These are phyloP conservation scores for Clavariopsis aquatica DNA, from an alignment of 495 filamentous ascomycete genomes.

Conservation along the genomic window DNA sequence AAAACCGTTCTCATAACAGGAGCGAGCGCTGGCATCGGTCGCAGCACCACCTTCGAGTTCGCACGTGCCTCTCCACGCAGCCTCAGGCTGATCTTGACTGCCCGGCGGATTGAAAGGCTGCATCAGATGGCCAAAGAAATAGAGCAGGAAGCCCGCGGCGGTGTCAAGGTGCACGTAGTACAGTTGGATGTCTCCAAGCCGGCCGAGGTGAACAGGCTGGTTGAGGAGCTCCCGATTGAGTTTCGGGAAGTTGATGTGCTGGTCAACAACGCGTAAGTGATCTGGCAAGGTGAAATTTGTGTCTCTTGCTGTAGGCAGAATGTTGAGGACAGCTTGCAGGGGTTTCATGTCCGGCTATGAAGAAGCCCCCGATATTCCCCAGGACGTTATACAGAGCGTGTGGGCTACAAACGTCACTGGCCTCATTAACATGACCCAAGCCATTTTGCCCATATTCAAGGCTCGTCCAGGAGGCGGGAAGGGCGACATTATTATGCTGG, in stretches of 20 bases:
- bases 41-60: conserved; percentile 85
- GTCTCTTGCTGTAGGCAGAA: no score
- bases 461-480: conserved; percentile 73
- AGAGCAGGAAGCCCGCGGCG: conserved; percentile 69
- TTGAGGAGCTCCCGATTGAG: conserved; percentile 72
- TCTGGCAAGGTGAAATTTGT: background rate
- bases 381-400: conserved; percentile 83
- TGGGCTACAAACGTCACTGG: conserved; percentile 90
- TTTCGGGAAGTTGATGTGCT: conserved; percentile 85
- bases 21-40: conserved; percentile 89
- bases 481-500: conserved; percentile 96
- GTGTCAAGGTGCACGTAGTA: conserved; percentile 78
- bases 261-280: conserved; percentile 92
- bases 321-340: conserved; percentile 45
- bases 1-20: conserved; percentile 94
- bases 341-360: conserved; percentile 86
- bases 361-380: conserved; percentile 76
- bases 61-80: conserved; percentile 77
- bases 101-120: conserved; percentile 75
- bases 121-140: conserved; percentile 76
- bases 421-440: conserved; percentile 96
- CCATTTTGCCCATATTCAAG: conserved; percentile 83
- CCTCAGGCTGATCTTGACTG: conserved; percentile 84
- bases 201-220: conserved; percentile 74
- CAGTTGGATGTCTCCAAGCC: conserved; percentile 84